A percentile compares a stretch with the other conserved stretches of the same genome.
phyloP scores from a whole-genome alignment of 1,284 basidiomycete genomes.

The Heterobasidion irregulare region DNA sequence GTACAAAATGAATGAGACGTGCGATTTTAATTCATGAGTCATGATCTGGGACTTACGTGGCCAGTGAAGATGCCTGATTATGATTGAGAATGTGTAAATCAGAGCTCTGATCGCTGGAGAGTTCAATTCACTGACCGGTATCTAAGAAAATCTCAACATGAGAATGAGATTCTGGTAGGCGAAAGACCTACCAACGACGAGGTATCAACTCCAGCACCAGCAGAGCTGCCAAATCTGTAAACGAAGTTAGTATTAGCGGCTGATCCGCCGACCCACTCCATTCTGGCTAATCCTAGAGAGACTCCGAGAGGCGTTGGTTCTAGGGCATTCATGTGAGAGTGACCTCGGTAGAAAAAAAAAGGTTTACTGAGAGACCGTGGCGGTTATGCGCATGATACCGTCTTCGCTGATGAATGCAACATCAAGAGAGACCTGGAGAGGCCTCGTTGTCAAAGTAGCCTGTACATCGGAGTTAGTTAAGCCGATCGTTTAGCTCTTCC shows the following conservation, averaged over 20 bases:
- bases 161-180: background rate
- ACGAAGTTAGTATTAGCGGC: slow-evolving; percentile 13
- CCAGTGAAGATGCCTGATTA: slow-evolving; percentile 44
- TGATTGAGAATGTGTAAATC: background rate
- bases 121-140: slow-evolving; percentile 12
- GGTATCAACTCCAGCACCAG: slow-evolving; percentile 26
- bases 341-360: slow-evolving; percentile 11
- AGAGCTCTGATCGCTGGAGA: background rate
- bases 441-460: slow-evolving; percentile 41
- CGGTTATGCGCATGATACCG: slow-evolving; percentile 11
- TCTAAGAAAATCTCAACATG: slow-evolving; percentile 8
- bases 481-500: background rate
- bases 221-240: slow-evolving; percentile 23
- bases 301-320: slow-evolving; percentile 27
- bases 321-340: background rate
- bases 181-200: slow-evolving; percentile 20
- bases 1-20: background rate
- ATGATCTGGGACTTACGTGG: slow-evolving; percentile 27
- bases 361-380: slow-evolving; percentile 11
- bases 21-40: background rate
- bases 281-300: slow-evolving; percentile 21
- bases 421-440: slow-evolving; percentile 52
- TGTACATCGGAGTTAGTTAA: slow-evolving; percentile 7
- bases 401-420: slow-evolving; percentile 49
- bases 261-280: slow-evolving; percentile 7